These are phyloP conservation scores for Rhododendron vialii DNA, from an alignment of 148 eudicot genomes.

Conservation along the genomic window DNA sequence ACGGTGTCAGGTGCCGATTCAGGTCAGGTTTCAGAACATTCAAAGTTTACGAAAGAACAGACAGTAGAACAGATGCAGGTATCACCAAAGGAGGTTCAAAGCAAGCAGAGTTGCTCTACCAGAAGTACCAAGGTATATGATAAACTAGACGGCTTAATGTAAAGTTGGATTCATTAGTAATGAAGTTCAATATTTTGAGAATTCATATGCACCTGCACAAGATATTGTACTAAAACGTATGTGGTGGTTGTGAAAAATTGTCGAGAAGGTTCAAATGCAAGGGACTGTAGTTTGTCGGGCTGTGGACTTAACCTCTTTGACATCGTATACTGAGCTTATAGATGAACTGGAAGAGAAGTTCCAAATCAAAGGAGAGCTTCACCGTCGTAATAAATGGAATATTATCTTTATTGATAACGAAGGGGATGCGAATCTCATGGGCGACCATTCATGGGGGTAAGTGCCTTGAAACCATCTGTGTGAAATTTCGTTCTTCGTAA, in stretches of 20 bases:
- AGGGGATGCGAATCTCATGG: conserved; percentile 93
- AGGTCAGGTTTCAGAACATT: conserved; percentile 48
- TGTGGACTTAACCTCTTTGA: conserved; percentile 62
- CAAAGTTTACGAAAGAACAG: conserved; percentile 45
- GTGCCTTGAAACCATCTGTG: conserved; percentile 20
- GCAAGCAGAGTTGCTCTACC: conserved; percentile 56
- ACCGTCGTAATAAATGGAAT: conserved; percentile 68
- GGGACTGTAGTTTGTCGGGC: conserved; percentile 97
- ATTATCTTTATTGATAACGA: conserved; percentile 85
- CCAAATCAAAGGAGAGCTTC: conserved; percentile 69
- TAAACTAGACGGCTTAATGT: neutral
- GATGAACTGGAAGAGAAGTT: conserved; percentile 75
- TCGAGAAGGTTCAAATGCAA: conserved; percentile 85
- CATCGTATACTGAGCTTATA: conserved; percentile 67
- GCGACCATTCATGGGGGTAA: conserved; percentile 95
- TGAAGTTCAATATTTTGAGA: neutral
- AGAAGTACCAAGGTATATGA: conserved; percentile 79
- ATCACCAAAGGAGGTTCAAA: conserved; percentile 53
- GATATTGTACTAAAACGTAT: neutral
- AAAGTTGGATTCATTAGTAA: neutral
- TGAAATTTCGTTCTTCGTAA: neutral
- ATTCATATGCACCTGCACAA: neutral
- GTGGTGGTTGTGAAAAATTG: neutral
- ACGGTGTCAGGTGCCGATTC: conserved; percentile 46
- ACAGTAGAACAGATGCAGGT: conserved; percentile 29